Percentiles rank a stretch among this genome's conserved stretches.
phyloP scores from a whole-genome alignment of 345 rosid genomes.

The Tarenaya hassleriana region DNA sequence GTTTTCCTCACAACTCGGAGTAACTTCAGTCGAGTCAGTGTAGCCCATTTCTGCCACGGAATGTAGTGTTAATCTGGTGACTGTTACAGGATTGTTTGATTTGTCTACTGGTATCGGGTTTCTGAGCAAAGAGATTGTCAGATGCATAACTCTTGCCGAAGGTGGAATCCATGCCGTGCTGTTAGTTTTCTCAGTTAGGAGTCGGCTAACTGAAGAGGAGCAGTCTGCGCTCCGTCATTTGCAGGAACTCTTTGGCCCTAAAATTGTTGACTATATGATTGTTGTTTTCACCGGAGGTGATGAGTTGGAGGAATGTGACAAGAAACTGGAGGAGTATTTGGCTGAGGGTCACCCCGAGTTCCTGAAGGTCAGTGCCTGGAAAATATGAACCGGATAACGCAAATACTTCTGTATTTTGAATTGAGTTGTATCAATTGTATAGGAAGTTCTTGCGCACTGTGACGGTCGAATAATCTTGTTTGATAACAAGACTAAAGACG shows the following conservation, averaged over 20 bases:
- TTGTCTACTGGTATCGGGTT: no score
- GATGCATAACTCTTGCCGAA: conserved; percentile 72
- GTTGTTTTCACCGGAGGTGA: conserved; percentile 92
- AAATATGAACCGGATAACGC: no score
- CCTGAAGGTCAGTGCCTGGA: no score
- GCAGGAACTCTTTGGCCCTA: conserved; percentile 64
- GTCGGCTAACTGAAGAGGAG: conserved; percentile 68
- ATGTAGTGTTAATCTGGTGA: no score
- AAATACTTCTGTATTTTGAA: neutral
- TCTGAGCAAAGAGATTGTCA: conserved; percentile 85
- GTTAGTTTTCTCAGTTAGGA: conserved; percentile 62
- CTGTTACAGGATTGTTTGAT: no score
- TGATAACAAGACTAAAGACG: conserved; percentile 74
- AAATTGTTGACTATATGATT: conserved; percentile 70
- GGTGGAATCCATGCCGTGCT: conserved; percentile 83
- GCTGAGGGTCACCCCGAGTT: conserved; percentile 64
- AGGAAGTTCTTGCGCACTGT: conserved; percentile 67
- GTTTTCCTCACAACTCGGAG: no score
- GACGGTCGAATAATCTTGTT: conserved; percentile 56
- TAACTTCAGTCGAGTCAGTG: no score
- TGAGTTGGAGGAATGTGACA: conserved; percentile 72
- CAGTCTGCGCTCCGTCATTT: conserved; percentile 56
- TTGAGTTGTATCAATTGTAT: conserved; percentile 20
- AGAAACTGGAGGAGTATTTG: conserved; percentile 68
- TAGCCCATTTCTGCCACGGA: no score